Conservation (phyloP, 495 filamentous ascomycete genomes). For the Sphaerosporella brunnea region DNA sequence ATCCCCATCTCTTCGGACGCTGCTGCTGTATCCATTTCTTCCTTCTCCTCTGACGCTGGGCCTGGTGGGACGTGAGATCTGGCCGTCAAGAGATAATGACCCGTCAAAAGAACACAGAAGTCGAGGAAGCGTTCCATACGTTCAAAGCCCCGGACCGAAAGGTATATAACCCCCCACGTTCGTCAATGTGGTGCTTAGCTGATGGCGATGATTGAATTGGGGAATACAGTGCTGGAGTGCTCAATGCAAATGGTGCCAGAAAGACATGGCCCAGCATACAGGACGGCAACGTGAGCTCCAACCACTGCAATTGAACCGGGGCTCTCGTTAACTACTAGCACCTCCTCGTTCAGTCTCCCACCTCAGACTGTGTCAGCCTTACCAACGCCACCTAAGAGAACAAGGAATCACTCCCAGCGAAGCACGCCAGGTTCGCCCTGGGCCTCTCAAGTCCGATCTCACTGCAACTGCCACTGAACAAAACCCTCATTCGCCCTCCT, state of each 20-base stretch:
- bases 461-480: no score
- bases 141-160: not conserved
- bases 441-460: not conserved
- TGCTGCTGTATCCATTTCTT: no score
- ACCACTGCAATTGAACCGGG: no score
- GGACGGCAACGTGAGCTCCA: not conserved
- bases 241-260: not conserved
- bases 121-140: not conserved
- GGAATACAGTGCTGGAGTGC: not conserved
- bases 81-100: no score
- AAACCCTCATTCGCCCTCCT: no score
- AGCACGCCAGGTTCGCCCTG: not conserved
- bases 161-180: no score
- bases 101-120: not conserved
- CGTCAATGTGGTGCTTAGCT: no score
- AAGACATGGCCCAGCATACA: not conserved
- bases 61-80: no score
- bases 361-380: not conserved
- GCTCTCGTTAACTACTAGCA: no score
- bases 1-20: no score
- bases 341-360: not conserved
- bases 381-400: not conserved
- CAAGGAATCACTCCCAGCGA: not conserved
- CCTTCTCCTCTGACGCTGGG: no score
- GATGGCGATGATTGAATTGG: no score